Percentiles rank a stretch among this genome's conserved stretches.
These are phyloP conservation scores for Phialemonium atrogriseum DNA, from an alignment of 2,329 filamentous ascomycete species.

Conservation along the genomic window DNA sequence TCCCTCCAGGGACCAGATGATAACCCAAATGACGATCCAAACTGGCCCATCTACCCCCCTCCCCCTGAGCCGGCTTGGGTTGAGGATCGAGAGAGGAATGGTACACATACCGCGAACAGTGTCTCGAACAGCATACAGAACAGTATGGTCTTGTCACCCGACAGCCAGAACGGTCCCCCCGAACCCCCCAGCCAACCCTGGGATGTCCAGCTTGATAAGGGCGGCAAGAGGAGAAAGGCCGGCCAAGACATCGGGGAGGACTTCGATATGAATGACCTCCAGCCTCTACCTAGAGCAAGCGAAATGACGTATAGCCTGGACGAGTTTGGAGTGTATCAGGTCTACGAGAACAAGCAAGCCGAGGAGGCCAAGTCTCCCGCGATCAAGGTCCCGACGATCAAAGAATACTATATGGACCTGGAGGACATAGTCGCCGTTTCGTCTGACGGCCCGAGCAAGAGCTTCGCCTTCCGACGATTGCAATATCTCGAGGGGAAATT, in stretches of 20 bases:
- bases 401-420: constrained; percentile 93
- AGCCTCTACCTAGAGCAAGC: constrained; percentile 63
- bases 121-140: constrained; percentile 36
- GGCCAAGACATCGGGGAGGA: constrained; percentile 88
- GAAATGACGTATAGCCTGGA: constrained; percentile 74
- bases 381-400: constrained; percentile 78
- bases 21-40: constrained; percentile 77
- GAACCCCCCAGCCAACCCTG: constrained; percentile 20
- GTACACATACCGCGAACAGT: constrained; percentile 25
- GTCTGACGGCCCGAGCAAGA: constrained; percentile 92
- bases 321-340: constrained; percentile 80
- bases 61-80: constrained; percentile 89
- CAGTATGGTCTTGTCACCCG: constrained; percentile 31
- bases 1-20: constrained; percentile 76
- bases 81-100: constrained; percentile 34
- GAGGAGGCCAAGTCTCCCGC: constrained; percentile 59
- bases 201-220: constrained; percentile 30
- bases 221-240: constrained; percentile 64
- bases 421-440: constrained; percentile 83
- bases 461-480: constrained; percentile 87
- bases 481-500: constrained; percentile 97
- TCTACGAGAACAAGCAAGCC: constrained; percentile 65
- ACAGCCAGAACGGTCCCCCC: constrained; percentile 20
- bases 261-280: constrained; percentile 71
- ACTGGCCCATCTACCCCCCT: constrained; percentile 84